phyloP scores from a whole-genome alignment of 352 stramenopile genomes.

The Phytophthora brassicae region DNA sequence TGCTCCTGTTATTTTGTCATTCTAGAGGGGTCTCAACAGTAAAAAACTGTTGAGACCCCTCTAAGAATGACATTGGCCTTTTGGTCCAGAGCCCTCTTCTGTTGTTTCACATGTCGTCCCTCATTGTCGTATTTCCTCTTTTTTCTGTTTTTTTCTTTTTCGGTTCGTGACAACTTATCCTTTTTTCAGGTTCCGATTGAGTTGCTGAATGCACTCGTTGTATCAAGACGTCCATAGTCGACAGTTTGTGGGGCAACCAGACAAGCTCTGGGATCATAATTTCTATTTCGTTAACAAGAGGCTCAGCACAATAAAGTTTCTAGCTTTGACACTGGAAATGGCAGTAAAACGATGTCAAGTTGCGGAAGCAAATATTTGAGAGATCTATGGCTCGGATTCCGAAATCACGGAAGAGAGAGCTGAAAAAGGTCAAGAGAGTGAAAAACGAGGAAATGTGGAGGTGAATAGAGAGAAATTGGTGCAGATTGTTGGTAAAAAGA shows the following conservation, averaged over 20 bases:
- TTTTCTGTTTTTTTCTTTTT: no score
- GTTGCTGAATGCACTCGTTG: no score
- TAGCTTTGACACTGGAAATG: not conserved
- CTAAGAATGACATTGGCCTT: not conserved
- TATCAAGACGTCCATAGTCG: no score
- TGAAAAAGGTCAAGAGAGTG: not conserved
- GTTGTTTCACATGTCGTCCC: not conserved
- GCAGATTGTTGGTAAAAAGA: not conserved
- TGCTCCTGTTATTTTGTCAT: not conserved
- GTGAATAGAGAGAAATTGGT: no score
- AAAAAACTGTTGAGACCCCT: no score
- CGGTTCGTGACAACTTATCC: no score
- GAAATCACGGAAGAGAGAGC: slow-evolving; percentile 8
- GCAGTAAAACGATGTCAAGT: not conserved
- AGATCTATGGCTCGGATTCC: not conserved
- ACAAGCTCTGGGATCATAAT: no score
- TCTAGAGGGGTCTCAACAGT: no score
- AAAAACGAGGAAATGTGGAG: not conserved
- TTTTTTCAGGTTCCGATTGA: no score
- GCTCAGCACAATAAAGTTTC: no score
- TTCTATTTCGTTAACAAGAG: not conserved
- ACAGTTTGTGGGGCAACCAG: no score
- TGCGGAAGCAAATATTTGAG: not conserved
- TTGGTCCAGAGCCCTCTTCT: not conserved
- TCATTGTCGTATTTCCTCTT: no score